phyloP scores from a whole-genome alignment of 176 grass and related monocot genomes.

The Echinochloa phyllopogon region DNA sequence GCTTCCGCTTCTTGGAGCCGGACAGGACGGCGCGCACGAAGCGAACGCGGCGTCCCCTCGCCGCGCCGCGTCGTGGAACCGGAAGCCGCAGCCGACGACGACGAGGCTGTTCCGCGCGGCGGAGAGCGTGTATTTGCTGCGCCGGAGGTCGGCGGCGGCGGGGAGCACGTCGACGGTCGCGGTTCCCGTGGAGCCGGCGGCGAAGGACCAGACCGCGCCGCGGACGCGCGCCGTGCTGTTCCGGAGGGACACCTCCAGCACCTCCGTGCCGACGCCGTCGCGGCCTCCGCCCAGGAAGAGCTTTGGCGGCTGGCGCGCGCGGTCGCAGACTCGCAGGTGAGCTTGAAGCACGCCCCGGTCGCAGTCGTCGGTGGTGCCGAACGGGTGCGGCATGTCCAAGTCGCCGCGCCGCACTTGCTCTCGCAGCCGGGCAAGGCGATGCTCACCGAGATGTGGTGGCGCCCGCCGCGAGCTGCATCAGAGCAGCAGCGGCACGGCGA shows the following conservation, averaged over 20 bases:
- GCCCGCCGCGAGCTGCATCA: background rate
- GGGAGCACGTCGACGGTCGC: background rate
- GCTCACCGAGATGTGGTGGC: background rate
- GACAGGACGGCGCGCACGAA: conserved; percentile 28
- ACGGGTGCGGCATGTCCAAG: conserved; percentile 26
- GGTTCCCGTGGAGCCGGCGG: background rate
- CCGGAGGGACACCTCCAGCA: background rate
- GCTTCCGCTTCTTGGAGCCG: background rate
- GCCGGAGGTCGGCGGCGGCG: background rate
- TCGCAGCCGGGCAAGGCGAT: conserved; percentile 17
- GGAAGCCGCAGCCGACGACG: conserved; percentile 32
- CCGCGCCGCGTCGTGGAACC: background rate
- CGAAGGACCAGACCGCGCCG: conserved; percentile 19
- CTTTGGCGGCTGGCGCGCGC: background rate
- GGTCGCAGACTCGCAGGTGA: conserved; percentile 27
- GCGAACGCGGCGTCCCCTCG: background rate
- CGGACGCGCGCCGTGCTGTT: conserved; percentile 35
- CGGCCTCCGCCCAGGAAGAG: background rate
- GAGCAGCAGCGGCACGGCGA: background rate
- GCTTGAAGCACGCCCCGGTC: conserved; percentile 13
- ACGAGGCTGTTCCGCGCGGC: conserved; percentile 8
- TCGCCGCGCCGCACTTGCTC: conserved; percentile 26
- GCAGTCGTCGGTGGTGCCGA: conserved; percentile 18
- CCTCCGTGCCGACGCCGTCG: background rate
- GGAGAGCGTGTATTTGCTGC: background rate